Percentiles rank a stretch among this genome's conserved stretches.
phyloP scores from a whole-genome alignment of 2,329 filamentous ascomycete genomes.

The Chrysosporium keratinophilum region DNA sequence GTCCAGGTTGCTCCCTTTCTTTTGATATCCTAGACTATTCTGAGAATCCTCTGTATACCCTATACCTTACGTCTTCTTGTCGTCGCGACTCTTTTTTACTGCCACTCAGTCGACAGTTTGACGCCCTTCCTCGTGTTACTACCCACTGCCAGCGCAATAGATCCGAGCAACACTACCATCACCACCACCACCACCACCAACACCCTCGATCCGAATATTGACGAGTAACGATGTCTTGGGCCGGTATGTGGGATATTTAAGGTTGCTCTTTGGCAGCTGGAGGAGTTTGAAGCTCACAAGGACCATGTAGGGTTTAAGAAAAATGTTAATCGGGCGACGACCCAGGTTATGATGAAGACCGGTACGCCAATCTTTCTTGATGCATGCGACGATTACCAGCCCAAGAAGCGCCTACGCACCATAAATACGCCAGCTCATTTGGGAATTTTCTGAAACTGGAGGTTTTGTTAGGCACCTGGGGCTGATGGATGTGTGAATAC shows the following conservation, averaged over 20 bases:
- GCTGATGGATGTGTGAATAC: not conserved
- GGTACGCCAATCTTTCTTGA: conserved; percentile 39
- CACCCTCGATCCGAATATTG: not conserved
- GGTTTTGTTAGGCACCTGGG: no score
- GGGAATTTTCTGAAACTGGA: not conserved
- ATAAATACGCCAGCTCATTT: not conserved
- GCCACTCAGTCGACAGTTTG: no score
- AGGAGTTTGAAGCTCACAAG: not conserved
- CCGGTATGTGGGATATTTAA: conserved; percentile 12
- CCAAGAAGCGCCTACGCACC: not conserved
- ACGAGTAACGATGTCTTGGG: conserved; percentile 17
- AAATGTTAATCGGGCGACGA: conserved; percentile 96
- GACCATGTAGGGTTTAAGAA: conserved; percentile 66
- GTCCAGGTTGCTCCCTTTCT: not conserved
- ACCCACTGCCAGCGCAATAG: not conserved
- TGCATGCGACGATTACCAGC: not conserved
- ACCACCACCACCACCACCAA: no score
- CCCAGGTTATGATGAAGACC: conserved; percentile 99
- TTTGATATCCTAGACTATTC: not conserved
- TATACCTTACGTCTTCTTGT: no score
- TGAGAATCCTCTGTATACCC: not conserved
- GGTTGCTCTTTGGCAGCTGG: not conserved
- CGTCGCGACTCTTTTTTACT: no score
- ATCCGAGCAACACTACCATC: not conserved
- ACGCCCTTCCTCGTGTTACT: no score